phyloP scores from a whole-genome alignment of 2,329 filamentous ascomycete genomes.

The Alternaria consortialis region DNA sequence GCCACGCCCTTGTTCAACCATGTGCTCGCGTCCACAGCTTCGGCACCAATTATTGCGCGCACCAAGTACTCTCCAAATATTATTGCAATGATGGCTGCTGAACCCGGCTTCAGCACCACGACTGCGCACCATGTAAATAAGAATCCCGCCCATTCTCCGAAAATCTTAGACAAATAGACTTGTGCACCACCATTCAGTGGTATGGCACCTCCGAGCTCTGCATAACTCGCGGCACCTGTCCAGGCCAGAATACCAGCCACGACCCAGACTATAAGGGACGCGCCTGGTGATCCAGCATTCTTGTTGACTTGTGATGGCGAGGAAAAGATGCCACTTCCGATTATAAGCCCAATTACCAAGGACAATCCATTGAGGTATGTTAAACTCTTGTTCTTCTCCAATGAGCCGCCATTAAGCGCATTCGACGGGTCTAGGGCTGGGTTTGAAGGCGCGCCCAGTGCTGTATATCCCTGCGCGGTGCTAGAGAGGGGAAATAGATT shows the following conservation, averaged over 20 bases:
- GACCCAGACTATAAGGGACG: slow-evolving; percentile 88
- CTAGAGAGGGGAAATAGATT: slow-evolving; percentile 93
- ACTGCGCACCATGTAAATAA: slow-evolving; percentile 97
- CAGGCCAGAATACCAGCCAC: slow-evolving; percentile 92
- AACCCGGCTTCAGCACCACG: slow-evolving; percentile 90
- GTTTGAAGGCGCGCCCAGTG: slow-evolving; percentile 79
- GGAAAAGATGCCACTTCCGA: slow-evolving; percentile 95
- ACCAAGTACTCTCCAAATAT: slow-evolving; percentile 99
- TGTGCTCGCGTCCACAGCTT: slow-evolving; percentile 78
- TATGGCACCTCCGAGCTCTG: slow-evolving; percentile 93
- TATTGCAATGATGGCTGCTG: slow-evolving; percentile 92
- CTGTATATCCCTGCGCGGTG: slow-evolving; percentile 79
- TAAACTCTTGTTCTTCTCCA: slow-evolving; percentile 95
- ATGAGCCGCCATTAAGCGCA: slow-evolving; percentile 74
- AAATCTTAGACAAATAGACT: slow-evolving; percentile 94
- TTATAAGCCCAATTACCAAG: slow-evolving; percentile 89
- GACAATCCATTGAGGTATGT: slow-evolving; percentile 94
- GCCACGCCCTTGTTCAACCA: slow-evolving; percentile 95
- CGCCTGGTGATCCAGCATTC: slow-evolving; percentile 90
- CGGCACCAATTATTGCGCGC: slow-evolving; percentile 83
- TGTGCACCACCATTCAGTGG: slow-evolving; percentile 94
- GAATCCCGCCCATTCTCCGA: slow-evolving; percentile 91
- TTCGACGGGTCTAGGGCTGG: slow-evolving; percentile 62
- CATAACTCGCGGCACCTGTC: slow-evolving; percentile 95
- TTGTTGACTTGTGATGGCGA: slow-evolving; percentile 91